Base-by-base conservation (phyloP, 108 stramenopile genomes). In the Thalassiosira profunda region DNA sequence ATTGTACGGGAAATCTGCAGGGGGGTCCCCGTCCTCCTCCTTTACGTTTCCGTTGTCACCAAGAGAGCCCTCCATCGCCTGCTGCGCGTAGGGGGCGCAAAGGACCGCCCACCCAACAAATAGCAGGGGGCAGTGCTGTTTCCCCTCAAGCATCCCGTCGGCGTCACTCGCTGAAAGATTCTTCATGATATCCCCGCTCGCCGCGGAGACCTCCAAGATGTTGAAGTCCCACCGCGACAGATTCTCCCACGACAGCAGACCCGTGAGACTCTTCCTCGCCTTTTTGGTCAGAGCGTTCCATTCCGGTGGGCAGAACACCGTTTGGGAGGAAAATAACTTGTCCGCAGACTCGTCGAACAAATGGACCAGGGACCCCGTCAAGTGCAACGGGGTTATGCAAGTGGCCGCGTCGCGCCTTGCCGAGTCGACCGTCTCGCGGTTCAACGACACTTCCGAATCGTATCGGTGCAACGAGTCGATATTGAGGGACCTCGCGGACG, bases 91-190 rank as follows among this genome's bases (percentile, higher is more conserved):
- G n/a, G 86, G 86, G 34, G 83, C 61, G 12, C 70, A 73, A 14
- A 87, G 44, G 20, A 87, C 82, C 20, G 86, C 86, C 86, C 86
- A 87, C 6, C 81, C 81, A 5, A 87, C 70, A 26, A 87, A 67
- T 0, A 82, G 35, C 9, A 87, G 69, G 2, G 82, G 69, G n/a
- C 75, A 75, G 18, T 31, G 51, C 29, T 70, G 60, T n/a, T 66
- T n/a, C n/a, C n/a, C n/a, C n/a, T n/a, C n/a, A n/a, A n/a, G n/a
- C n/a, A n/a, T n/a, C n/a, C n/a, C n/a, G n/a, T n/a, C n/a, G n/a
- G n/a, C n/a, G n/a, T n/a, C n/a, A n/a, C n/a, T n/a, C n/a, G n/a
- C n/a, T n/a, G n/a, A n/a, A n/a, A n/a, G n/a, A n/a, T 14, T 37
- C 40, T 9, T 47, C 21, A 23, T 49, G 15, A 33, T 40, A 23